Evolutionary conservation across 148 eudicot species (phyloP).

Genomic region (Salicornia ramosissima): DNA sequence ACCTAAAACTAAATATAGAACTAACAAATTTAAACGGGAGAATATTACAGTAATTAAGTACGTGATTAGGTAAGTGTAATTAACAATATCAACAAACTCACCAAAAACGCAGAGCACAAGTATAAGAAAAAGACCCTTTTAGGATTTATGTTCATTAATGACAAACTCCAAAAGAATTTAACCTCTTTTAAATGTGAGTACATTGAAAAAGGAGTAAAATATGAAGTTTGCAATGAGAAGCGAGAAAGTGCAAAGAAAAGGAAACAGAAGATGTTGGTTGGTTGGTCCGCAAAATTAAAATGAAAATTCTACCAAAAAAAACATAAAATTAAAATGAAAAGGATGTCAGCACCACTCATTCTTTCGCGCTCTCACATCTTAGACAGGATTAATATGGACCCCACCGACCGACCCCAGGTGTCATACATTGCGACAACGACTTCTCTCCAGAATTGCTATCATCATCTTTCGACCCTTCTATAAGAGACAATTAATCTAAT

Average conservation of each 20-base stretch:
- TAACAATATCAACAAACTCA: neutral
- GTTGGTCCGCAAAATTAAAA: slow-evolving; percentile 27
- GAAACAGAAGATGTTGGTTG: slow-evolving; percentile 39
- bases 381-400: slow-evolving; percentile 6
- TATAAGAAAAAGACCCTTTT: slow-evolving; percentile 18
- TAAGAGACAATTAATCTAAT: too few relatives aligned
- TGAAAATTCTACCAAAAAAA: neutral
- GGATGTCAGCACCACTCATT: neutral
- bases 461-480: slow-evolving; percentile 5
- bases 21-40: too few relatives aligned
- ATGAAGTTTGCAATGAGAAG: too few relatives aligned
- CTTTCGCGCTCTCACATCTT: too few relatives aligned
- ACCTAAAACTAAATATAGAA: too few relatives aligned
- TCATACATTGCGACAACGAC: slow-evolving; percentile 36
- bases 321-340: neutral
- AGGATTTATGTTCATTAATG: slow-evolving; percentile 30
- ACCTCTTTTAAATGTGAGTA: too few relatives aligned
- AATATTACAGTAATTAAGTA: neutral
- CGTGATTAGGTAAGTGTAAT: neutral
- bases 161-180: neutral
- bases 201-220: too few relatives aligned
- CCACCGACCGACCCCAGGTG: slow-evolving; percentile 42
- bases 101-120: neutral
- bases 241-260: too few relatives aligned
- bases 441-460: slow-evolving; percentile 35